Evolutionary conservation across 2,329 filamentous ascomycete species (phyloP).

Genomic region (Gaeumannomyces tritici): DNA sequence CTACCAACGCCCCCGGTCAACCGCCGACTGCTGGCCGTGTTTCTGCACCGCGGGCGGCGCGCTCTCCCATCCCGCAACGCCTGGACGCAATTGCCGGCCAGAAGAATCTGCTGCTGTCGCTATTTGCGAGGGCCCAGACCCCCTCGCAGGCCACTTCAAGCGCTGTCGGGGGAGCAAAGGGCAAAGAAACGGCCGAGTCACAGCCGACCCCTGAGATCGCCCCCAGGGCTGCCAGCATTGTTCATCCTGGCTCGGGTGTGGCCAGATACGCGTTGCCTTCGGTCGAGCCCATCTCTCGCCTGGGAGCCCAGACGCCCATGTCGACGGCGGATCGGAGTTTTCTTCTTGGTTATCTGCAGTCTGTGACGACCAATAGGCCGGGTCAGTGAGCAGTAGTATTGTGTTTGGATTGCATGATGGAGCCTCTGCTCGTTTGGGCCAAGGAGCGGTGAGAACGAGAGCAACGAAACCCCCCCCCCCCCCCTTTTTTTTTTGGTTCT

Average conservation of each 20-base stretch:
- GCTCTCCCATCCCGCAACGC: constrained; percentile 18
- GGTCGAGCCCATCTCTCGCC: constrained; percentile 19
- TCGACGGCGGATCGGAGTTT: constrained; percentile 68
- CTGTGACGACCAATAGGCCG: constrained; percentile 29
- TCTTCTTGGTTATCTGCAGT: constrained; percentile 64
- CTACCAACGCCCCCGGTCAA: neutral
- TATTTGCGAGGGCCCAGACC: constrained; percentile 45
- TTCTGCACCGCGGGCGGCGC: neutral
- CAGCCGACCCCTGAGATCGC: neutral
- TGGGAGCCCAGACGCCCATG: constrained; percentile 43
- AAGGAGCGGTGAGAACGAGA: too few species aligned
- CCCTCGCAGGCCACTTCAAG: constrained; percentile 10
- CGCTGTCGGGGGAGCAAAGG: constrained; percentile 11
- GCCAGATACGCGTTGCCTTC: constrained; percentile 4
- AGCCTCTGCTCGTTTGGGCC: neutral
- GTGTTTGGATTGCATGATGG: neutral
- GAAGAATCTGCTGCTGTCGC: constrained; percentile 42
- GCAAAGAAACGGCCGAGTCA: constrained; percentile 11
- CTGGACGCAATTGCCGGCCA: constrained; percentile 30
- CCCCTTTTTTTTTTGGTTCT: too few species aligned
- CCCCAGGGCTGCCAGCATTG: neutral
- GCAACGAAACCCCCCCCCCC: too few species aligned
- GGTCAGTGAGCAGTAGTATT: constrained; percentile 16
- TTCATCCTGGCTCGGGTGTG: constrained; percentile 16
- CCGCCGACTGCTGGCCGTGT: too few species aligned